Base-by-base conservation (phyloP, 2,329 filamentous ascomycete genomes). In the Colletotrichum filicis region DNA sequence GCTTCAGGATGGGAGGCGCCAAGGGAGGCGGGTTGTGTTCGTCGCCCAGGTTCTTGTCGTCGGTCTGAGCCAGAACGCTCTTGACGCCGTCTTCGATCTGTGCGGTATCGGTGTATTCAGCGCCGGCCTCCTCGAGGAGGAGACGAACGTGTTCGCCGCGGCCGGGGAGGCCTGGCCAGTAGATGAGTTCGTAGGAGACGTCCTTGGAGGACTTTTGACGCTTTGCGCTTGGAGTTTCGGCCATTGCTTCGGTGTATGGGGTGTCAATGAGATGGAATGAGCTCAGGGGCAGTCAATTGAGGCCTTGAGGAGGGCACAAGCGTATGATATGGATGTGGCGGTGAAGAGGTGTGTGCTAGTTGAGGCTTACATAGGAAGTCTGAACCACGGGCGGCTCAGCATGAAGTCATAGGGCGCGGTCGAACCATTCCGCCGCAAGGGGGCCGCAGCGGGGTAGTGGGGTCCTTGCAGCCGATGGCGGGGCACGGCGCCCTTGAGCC, bases 111-210 rank as follows among this genome's bases (percentile, higher is more conserved):
- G 82, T 89, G 85, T 94, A 95, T 4, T 87, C 80, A 1, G 89
- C 89, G 22, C 88, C 87, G 24, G 90, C 87, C 65, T 93, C 92
- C 83, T 95, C 93, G 76, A 96, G 90, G 19, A 87, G 87, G 12
- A 96, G 88, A 26, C 94, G 93, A 79, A 95, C 84, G 80, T 91
- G 90, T 79, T 96, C 94, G 74, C 91, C 94, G 61, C 94, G 92
- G 53, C 94, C 94, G 42, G 94, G 94, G 30, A 94, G 83, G 22
- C 81, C 82, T 22, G 92, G 92, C 89, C 92, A 94, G 87, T 95
- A 95, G 79, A 94, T 85, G 70, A 94, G 87, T 75, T 92, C 85
- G 79, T 92, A 93, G 0, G 86, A 83, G 66, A 83, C 80, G 60
- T 86, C 84, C 73, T 88, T 85, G 76, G 81, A 74, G 19, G 79